Percentiles rank a stretch among this genome's conserved stretches.
These are phyloP conservation scores for Diversispora epigaea DNA, from an alignment of 192 early-diverging fungal genomes.

Conservation along the genomic window DNA sequence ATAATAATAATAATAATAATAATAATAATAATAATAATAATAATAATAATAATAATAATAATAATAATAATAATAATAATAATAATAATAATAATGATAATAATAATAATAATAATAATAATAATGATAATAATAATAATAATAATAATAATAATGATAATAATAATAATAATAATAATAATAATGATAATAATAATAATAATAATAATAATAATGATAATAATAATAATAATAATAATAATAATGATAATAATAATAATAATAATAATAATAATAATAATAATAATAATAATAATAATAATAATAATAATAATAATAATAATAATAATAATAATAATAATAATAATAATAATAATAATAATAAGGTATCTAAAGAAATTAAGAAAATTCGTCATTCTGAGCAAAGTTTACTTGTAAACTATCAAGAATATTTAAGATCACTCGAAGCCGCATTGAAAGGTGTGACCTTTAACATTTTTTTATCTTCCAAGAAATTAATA, in stretches of 20 bases:
- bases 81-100: neutral
- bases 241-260: conserved; percentile 35
- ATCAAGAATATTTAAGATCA: conserved; percentile 80
- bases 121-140: neutral
- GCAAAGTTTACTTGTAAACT: conserved; percentile 75
- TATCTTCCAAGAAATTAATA: neutral
- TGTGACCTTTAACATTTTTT: conserved; percentile 4
- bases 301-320: neutral
- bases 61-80: conserved; percentile 35
- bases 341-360: neutral
- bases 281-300: conserved; percentile 35
- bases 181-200: conserved; percentile 35
- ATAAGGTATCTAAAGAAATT: conserved; percentile 86
- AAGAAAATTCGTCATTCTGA: conserved; percentile 86
- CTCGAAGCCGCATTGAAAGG: conserved; percentile 58
- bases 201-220: neutral
- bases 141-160: conserved; percentile 35
- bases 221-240: neutral
- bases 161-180: neutral
- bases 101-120: conserved; percentile 37
- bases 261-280: neutral
- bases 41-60: neutral
- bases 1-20: conserved; percentile 35
- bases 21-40: neutral
- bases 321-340: neutral